Evolutionary conservation across 768 basidiomycete species (phyloP).

Genomic region (Tylopilus sp.): DNA sequence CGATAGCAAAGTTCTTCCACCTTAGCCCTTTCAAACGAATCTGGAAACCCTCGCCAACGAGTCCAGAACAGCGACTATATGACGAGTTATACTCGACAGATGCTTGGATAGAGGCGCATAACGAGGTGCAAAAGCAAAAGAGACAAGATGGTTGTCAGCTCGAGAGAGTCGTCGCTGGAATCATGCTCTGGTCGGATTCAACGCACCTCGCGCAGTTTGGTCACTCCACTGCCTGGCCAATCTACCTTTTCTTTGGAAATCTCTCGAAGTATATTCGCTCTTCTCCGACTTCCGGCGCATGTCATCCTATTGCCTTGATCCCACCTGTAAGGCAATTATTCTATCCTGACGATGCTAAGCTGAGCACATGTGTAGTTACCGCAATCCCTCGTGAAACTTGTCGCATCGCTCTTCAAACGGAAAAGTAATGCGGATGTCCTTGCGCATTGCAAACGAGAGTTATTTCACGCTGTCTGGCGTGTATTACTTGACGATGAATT

Average conservation of each 20-base stretch:
- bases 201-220: not conserved
- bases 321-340: not conserved
- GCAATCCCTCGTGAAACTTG: not conserved
- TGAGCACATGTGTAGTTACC: not conserved
- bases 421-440: not conserved
- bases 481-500: not conserved
- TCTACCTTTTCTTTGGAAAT: not conserved
- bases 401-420: not conserved
- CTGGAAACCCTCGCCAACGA: slow-evolving; percentile 9
- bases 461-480: not conserved
- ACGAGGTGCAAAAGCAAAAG: slow-evolving; percentile 18
- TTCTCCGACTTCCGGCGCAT: not conserved
- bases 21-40: slow-evolving; percentile 23
- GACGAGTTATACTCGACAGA: slow-evolving; percentile 26
- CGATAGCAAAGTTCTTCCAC: slow-evolving; percentile 15
- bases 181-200: not conserved
- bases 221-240: not conserved
- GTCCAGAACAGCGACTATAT: slow-evolving; percentile 11
- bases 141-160: slow-evolving; percentile 11
- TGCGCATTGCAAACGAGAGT: not conserved
- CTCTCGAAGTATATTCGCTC: not conserved
- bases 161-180: not conserved
- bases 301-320: not conserved
- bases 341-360: too few relatives aligned
- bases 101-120: slow-evolving; percentile 19